phyloP scores from a whole-genome alignment of 352 stramenopile genomes.

The Hyaloperonospora brassicae region DNA sequence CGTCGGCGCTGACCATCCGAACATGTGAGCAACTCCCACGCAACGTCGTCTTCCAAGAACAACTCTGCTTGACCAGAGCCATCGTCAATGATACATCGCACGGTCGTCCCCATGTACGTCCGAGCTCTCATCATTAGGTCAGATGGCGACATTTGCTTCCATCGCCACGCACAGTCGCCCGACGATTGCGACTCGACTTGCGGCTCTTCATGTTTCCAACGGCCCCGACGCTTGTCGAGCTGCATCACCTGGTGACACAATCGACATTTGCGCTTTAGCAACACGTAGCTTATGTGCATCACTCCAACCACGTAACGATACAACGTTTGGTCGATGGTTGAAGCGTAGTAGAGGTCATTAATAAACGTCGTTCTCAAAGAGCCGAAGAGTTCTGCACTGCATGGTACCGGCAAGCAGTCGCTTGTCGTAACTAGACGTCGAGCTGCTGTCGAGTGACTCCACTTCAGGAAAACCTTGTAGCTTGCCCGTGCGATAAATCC shows the following conservation, averaged over 20 bases:
- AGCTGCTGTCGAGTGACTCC: constrained; percentile 30
- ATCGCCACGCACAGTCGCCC: constrained; percentile 16
- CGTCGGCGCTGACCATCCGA: constrained; percentile 28
- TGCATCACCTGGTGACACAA: constrained; percentile 44
- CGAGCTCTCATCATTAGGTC: constrained; percentile 27
- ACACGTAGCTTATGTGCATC: constrained; percentile 67
- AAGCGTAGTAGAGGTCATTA: constrained; percentile 36
- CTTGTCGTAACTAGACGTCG: constrained; percentile 2
- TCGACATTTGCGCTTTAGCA: constrained; percentile 62
- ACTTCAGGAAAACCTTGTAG: constrained; percentile 62
- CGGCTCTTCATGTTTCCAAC: constrained; percentile 32
- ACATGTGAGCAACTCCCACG: constrained; percentile 62
- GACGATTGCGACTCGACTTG: constrained; percentile 4
- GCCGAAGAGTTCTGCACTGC: constrained; percentile 31
- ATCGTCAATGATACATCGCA: constrained; percentile 68
- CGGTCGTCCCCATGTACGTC: constrained; percentile 37
- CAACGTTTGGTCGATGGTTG: constrained; percentile 36
- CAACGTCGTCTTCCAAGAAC: constrained; percentile 56
- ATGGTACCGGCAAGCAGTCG: neutral
- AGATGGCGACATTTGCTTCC: constrained; percentile 26
- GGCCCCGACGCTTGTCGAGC: constrained; percentile 32
- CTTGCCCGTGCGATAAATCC: constrained; percentile 45
- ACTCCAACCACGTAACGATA: constrained; percentile 55
- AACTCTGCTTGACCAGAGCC: constrained; percentile 69
- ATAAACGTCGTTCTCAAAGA: constrained; percentile 36